Conservation (phyloP, 148 eudicot genomes). For the Rhododendron vialii region DNA sequence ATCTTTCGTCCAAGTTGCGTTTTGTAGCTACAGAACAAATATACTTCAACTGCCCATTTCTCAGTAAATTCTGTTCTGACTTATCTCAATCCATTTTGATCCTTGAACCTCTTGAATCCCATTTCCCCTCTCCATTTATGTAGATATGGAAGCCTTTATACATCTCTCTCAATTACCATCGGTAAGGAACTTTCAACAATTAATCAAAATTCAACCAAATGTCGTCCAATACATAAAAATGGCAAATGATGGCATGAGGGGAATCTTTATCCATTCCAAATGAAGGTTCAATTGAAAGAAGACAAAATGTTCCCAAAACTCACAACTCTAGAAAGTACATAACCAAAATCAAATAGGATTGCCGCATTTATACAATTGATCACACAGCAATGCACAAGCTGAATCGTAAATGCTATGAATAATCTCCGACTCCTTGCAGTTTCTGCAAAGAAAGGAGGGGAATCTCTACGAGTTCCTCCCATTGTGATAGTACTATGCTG, state of each 20-base stretch:
- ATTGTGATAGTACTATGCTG: too few species aligned
- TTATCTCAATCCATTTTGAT: not conserved
- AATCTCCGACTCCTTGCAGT: not conserved
- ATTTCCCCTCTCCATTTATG: not conserved
- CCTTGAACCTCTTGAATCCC: not conserved
- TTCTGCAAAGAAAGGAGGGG: not conserved
- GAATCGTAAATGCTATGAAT: not conserved
- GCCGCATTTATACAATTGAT: not conserved
- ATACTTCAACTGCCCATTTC: not conserved
- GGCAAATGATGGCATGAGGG: not conserved
- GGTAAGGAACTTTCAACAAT: not conserved
- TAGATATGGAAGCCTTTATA: not conserved
- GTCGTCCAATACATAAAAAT: not conserved
- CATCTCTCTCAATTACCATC: not conserved
- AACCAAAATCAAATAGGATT: constrained; percentile 6
- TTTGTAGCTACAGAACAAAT: not conserved
- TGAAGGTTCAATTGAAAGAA: not conserved
- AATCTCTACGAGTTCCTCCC: not conserved
- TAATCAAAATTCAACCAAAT: not conserved
- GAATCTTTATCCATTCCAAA: not conserved
- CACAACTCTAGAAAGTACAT: not conserved
- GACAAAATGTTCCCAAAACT: not conserved
- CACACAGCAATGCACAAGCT: not conserved
- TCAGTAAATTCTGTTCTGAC: not conserved
- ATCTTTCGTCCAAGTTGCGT: not conserved